These are phyloP conservation scores for Colletotrichum paranaense DNA, from an alignment of 2,329 filamentous ascomycete species.

Conservation along the genomic window DNA sequence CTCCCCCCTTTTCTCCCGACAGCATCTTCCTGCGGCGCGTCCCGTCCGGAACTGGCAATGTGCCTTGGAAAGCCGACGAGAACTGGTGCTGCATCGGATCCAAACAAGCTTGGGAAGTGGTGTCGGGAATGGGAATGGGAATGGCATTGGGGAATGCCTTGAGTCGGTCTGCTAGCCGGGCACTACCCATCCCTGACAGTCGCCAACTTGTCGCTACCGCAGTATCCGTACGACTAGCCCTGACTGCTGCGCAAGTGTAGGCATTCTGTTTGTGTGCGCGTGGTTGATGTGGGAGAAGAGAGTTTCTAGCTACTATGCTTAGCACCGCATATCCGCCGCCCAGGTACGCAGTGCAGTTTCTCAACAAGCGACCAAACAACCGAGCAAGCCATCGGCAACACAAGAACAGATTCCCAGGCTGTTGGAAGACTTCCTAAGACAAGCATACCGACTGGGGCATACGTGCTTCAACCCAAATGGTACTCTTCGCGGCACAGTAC, in stretches of 20 bases:
- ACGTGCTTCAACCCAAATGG: neutral
- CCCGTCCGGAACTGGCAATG: slow-evolving; percentile 27
- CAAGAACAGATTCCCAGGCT: neutral
- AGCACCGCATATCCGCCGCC: neutral
- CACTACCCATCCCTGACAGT: slow-evolving; percentile 26
- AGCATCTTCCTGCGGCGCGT: slow-evolving; percentile 31
- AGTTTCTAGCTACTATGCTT: neutral
- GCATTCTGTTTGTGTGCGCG: neutral
- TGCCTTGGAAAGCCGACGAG: slow-evolving; percentile 22
- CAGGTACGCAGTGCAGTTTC: neutral
- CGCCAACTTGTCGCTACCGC: neutral
- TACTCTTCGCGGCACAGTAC: neutral
- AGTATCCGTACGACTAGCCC: neutral
- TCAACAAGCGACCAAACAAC: neutral
- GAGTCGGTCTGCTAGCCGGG: slow-evolving; percentile 24
- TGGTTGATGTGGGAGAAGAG: neutral
- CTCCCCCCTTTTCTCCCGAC: slow-evolving; percentile 10
- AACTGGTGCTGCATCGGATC: slow-evolving; percentile 7
- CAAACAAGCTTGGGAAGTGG: slow-evolving; percentile 13
- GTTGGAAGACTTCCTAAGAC: neutral
- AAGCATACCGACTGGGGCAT: neutral
- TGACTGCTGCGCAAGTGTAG: neutral
- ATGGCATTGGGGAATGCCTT: neutral
- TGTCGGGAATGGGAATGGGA: slow-evolving; percentile 6
- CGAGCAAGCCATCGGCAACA: neutral